phyloP scores from a whole-genome alignment of 192 early-diverging fungal genomes.

The Rhizophagus prolifer region DNA sequence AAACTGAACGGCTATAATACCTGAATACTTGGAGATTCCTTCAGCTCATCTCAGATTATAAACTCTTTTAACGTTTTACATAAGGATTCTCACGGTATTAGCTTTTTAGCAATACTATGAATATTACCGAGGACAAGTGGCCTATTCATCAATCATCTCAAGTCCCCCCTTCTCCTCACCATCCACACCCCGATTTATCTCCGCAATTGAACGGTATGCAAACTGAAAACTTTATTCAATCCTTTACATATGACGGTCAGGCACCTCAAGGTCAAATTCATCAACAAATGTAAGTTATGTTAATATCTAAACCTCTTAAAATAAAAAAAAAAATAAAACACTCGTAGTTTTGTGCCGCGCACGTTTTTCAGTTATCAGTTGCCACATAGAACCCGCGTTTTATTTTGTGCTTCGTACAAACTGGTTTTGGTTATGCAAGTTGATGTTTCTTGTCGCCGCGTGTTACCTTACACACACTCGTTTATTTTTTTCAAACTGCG shows the following conservation, averaged over 20 bases:
- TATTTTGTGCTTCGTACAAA: constrained; percentile 25
- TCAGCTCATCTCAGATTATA: not conserved
- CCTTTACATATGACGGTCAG: constrained; percentile 4
- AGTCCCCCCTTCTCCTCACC: constrained; percentile 22
- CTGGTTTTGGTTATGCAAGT: constrained; percentile 26
- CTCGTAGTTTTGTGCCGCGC: not conserved
- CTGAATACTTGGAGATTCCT: not conserved
- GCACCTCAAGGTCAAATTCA: constrained; percentile 17
- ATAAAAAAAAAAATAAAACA: constrained; percentile 1
- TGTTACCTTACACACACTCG: constrained; percentile 27
- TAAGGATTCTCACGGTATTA: not conserved
- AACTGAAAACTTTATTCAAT: constrained; percentile 19
- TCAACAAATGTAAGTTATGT: constrained; percentile 28
- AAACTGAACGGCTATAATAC: not conserved
- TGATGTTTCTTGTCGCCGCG: constrained; percentile 12
- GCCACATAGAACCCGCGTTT: not conserved
- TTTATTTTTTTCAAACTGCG: not conserved
- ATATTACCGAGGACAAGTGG: constrained; percentile 26
- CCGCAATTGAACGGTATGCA: constrained; percentile 14
- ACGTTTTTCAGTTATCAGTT: not conserved
- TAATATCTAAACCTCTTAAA: not conserved
- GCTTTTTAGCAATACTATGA: constrained; percentile 15
- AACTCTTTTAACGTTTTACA: not conserved
- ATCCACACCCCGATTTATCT: not conserved
- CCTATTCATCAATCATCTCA: constrained; percentile 12